Evolutionary conservation across 768 basidiomycete genomes (phyloP), one percentile per base, ranked within the genome.

Genomic region (Boletus coccyginus): DNA sequence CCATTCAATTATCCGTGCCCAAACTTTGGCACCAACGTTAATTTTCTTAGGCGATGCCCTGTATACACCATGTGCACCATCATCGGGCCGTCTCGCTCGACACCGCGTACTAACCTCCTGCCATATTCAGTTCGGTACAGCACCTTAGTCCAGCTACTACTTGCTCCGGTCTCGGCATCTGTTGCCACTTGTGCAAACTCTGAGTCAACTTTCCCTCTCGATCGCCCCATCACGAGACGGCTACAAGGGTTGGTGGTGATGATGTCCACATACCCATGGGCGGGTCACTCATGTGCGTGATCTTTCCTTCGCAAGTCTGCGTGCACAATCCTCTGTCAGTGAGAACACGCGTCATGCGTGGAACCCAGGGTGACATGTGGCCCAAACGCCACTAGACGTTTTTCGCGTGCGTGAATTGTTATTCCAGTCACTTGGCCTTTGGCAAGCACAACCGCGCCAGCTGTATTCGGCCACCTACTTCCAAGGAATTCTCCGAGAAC

Each of bases 301-400:
- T 52, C 42, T 7, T 21, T 33, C 50, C 40, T 51, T 40, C 41
- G 39, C 39, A 40, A 39, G n/a, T 42, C 41, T 19, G n/a, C 19
- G 19, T 19, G n/a, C 27, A 11, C 50, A 9, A 8, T 43, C 50
- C 29, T 21, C 29, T 12, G 29, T 42, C 51, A 56, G 53, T 33
- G 36, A 32, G 32, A 61, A 36, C 59, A 48, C 46, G 35, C 52
- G 11, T 58, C 52, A 36, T 39, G 53, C 43, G 43, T 54, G 58
- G 46, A 54, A 58, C 36, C 56, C 49, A 27, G 35, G 24, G 2
- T 16, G 40, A 57, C 63, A 67, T 62, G 60, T 50, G 60, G 61
- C 49, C 24, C 48, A 46, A 40, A 64, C 70, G 66, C 68, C 70
- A 72, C 68, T 61, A 55, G 63, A 46, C 64, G 56, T 61, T 60